A percentile compares a stretch with the other conserved stretches of the same genome.
phyloP scores from a whole-genome alignment of 192 early-diverging fungal genomes.

The Coemansia sp. region DNA sequence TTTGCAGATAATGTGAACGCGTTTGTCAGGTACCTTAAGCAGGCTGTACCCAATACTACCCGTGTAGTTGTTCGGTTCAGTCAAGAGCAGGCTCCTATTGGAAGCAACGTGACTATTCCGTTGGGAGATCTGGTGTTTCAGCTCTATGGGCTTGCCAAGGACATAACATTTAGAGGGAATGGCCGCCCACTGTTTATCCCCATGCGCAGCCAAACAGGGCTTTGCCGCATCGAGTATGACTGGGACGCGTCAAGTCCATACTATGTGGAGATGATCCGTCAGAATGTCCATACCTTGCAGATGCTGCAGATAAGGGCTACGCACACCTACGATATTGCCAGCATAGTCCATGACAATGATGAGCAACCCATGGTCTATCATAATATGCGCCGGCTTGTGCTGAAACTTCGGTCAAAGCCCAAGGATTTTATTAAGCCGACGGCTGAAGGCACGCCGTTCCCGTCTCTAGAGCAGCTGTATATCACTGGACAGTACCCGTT shows the following conservation, averaged over 20 bases:
- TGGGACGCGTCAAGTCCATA: background rate
- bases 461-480: background rate
- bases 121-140: background rate
- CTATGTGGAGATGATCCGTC: conserved; percentile 1
- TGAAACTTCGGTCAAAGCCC: background rate
- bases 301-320: background rate
- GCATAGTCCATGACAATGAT: background rate
- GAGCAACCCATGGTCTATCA: conserved; percentile 1
- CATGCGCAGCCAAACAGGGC: background rate
- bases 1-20: background rate
- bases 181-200: background rate
- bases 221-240: conserved; percentile 1
- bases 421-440: background rate
- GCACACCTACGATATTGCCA: too few relatives aligned
- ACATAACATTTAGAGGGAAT: conserved; percentile 1
- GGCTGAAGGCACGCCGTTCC: background rate
- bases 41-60: background rate
- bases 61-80: background rate
- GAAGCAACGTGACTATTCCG: background rate
- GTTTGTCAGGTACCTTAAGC: conserved; percentile 3
- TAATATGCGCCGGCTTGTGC: background rate
- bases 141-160: background rate
- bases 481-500: conserved; percentile 4
- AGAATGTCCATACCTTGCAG: background rate
- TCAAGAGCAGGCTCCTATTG: background rate